Percentiles rank a stretch among this genome's conserved stretches.
phyloP scores from a whole-genome alignment of 345 rosid genomes.

The Hibiscus trionum region DNA sequence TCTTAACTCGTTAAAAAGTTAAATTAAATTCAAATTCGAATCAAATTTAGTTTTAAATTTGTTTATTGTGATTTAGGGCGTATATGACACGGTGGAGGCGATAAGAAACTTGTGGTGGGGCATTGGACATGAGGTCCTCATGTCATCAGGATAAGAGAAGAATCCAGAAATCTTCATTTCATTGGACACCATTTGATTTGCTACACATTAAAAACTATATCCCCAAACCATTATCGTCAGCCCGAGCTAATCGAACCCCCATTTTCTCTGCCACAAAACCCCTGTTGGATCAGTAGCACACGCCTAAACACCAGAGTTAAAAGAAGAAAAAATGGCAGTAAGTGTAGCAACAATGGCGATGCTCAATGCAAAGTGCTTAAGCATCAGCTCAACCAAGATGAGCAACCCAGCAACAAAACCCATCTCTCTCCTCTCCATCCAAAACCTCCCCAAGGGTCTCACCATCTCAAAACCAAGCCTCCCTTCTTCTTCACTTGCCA shows the following conservation, averaged over 20 bases:
- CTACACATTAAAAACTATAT: not conserved
- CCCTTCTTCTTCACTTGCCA: slow-evolving; percentile 21
- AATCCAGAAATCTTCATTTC: slow-evolving; percentile 38
- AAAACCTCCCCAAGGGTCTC: slow-evolving; percentile 45
- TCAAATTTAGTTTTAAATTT: too few relatives aligned
- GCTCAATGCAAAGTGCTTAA: slow-evolving; percentile 49
- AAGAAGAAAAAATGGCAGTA: slow-evolving; percentile 20
- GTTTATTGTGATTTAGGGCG: too few relatives aligned
- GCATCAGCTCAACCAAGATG: slow-evolving; percentile 27
- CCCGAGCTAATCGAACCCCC: slow-evolving; percentile 2
- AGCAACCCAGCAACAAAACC: slow-evolving; percentile 31
- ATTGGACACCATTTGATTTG: slow-evolving; percentile 29
- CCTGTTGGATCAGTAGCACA: not conserved
- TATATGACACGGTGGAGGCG: not conserved
- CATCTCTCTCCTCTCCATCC: slow-evolving; percentile 27
- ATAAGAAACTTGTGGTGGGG: slow-evolving; percentile 8
- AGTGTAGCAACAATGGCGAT: slow-evolving; percentile 61
- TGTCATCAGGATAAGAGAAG: slow-evolving; percentile 50
- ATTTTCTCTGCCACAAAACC: slow-evolving; percentile 10
- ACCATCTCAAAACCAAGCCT: slow-evolving; percentile 21
- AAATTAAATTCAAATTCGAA: too few relatives aligned
- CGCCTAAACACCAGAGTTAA: not conserved
- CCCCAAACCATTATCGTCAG: not conserved
- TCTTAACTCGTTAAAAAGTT: too few relatives aligned
- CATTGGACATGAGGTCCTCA: slow-evolving; percentile 26